These are phyloP conservation scores for Alternaria incomplexa DNA, from an alignment of 2,329 filamentous ascomycete species.

Conservation along the genomic window DNA sequence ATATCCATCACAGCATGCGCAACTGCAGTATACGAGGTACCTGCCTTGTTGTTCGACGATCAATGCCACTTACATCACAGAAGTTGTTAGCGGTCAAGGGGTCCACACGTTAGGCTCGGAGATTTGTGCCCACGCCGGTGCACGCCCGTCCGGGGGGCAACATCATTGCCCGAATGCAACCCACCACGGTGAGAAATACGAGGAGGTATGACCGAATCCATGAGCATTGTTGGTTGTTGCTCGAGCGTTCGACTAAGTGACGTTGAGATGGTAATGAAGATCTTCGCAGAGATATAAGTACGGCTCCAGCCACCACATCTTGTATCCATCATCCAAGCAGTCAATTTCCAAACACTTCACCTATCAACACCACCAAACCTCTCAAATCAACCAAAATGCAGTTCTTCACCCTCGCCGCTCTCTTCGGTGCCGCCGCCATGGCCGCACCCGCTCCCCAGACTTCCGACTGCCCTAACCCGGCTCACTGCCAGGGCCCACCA, in stretches of 20 bases:
- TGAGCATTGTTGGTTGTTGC: conserved; percentile 4
- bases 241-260: conserved; percentile 6
- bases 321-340: background rate
- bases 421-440: conserved; percentile 25
- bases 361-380: background rate
- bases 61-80: background rate
- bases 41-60: background rate
- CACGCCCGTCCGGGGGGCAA: background rate
- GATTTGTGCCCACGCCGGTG: conserved; percentile 4
- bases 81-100: background rate
- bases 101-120: background rate
- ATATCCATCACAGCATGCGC: background rate
- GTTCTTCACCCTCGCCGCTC: conserved; percentile 25
- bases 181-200: conserved; percentile 2
- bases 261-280: conserved; percentile 2
- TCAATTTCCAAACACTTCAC: background rate
- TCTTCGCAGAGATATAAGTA: conserved; percentile 21
- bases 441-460: conserved; percentile 28
- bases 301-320: background rate
- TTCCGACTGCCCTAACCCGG: conserved; percentile 29
- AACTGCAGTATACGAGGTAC: background rate
- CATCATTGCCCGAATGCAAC: conserved; percentile 2
- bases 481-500: conserved; percentile 19
- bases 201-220: background rate
- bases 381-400: conserved; percentile 18